Percentiles rank a stretch among this genome's conserved stretches.
Evolutionary conservation across 306 rosid species (phyloP).

Genomic region (Albizia julibrissin): DNA sequence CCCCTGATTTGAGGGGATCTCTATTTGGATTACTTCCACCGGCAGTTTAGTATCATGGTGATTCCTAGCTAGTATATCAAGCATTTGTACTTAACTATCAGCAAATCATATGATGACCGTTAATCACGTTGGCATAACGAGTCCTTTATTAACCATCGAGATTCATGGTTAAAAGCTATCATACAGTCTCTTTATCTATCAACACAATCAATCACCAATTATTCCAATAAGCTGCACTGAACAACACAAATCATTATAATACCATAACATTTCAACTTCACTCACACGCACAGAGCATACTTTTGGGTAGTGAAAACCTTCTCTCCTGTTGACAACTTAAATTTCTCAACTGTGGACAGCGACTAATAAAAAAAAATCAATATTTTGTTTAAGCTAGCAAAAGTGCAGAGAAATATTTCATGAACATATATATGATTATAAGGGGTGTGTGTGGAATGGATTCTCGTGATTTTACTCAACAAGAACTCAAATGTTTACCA

Average conservation of each 20-base stretch:
- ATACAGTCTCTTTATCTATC: neutral
- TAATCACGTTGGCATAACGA: neutral
- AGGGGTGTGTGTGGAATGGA: too few species aligned
- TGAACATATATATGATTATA: neutral
- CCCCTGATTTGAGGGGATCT: neutral
- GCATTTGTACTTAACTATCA: conserved; percentile 41
- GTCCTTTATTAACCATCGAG: neutral
- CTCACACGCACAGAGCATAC: neutral
- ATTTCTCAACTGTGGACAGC: neutral
- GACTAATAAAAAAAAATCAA: neutral
- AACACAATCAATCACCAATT: neutral
- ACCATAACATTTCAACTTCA: neutral
- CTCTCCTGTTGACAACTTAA: neutral
- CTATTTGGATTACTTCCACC: conserved; percentile 57
- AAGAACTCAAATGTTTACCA: too few species aligned
- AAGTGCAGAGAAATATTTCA: neutral
- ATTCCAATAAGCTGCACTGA: neutral
- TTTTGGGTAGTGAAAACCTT: neutral
- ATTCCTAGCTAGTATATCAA: conserved; percentile 59
- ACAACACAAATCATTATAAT: neutral
- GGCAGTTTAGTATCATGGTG: conserved; percentile 62
- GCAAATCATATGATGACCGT: neutral
- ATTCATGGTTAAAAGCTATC: neutral
- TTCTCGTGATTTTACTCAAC: too few species aligned
- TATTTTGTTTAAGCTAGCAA: neutral